phyloP scores from a whole-genome alignment of 768 basidiomycete genomes.

The Suillus alpinus region DNA sequence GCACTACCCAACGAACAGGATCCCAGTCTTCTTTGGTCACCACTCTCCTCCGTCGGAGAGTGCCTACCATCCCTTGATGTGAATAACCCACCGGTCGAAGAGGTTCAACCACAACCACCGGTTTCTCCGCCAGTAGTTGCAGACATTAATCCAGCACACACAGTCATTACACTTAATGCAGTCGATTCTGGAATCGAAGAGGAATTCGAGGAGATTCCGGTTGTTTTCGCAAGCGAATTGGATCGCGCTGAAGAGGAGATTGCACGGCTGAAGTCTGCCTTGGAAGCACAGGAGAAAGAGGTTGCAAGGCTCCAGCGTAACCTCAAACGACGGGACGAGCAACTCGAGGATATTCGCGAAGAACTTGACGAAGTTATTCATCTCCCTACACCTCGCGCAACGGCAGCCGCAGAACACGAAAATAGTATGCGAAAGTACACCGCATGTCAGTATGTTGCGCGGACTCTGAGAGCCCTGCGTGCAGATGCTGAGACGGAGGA shows the following conservation, averaged over 20 bases:
- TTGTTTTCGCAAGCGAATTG: constrained; percentile 1
- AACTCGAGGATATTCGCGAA: not conserved
- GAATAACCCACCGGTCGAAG: not conserved
- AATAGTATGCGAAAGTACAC: constrained; percentile 8
- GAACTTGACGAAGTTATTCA: constrained; percentile 3
- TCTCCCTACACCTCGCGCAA: not conserved
- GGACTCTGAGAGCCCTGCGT: constrained; percentile 5
- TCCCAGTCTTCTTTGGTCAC: not conserved
- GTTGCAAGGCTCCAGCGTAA: constrained; percentile 4
- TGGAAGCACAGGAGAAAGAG: constrained; percentile 8
- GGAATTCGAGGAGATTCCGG: constrained; percentile 1
- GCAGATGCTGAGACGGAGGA: not conserved
- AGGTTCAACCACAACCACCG: not conserved
- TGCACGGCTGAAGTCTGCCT: not conserved
- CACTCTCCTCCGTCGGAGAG: not conserved
- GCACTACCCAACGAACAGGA: not conserved
- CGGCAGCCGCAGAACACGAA: not conserved
- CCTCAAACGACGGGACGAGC: constrained; percentile 2
- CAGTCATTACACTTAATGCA: not conserved
- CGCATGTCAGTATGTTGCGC: constrained; percentile 8
- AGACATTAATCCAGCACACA: not conserved
- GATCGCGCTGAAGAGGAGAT: constrained; percentile 3
- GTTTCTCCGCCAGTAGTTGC: not conserved
- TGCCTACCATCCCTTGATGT: not conserved
- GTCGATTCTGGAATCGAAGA: not conserved